These are phyloP conservation scores for Eucommia ulmoides DNA, from an alignment of 257 asterid genomes.

Conservation along the genomic window DNA sequence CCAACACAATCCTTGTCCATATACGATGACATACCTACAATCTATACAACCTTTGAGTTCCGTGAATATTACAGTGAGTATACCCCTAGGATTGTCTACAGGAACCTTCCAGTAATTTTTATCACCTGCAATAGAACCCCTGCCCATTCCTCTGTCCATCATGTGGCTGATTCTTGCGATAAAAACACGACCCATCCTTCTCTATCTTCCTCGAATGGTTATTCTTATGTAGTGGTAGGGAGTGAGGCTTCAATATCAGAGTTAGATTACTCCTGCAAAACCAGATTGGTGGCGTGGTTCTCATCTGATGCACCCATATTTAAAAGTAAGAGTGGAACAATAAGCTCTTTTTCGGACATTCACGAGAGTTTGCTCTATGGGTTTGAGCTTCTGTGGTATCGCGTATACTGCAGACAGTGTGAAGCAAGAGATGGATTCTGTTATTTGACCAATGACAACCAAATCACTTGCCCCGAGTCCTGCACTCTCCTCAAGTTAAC, in stretches of 20 bases:
- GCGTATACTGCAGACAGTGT: no score
- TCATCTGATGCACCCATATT: slow-evolving; percentile 9
- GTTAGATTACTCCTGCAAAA: slow-evolving; percentile 31
- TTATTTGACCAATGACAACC: no score
- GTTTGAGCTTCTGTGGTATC: slow-evolving; percentile 1
- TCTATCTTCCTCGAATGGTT: slow-evolving; percentile 12
- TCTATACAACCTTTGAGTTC: no score
- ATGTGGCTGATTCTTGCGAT: slow-evolving; percentile 30
- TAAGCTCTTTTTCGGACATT: neutral
- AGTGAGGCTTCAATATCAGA: slow-evolving; percentile 14
- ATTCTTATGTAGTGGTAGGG: slow-evolving; percentile 17
- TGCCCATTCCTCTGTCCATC: slow-evolving; percentile 15
- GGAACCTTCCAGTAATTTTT: slow-evolving; percentile 9
- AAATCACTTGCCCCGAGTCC: no score
- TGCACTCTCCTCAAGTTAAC: no score
- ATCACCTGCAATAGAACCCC: slow-evolving; percentile 11
- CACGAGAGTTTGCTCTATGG: neutral
- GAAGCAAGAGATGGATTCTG: no score
- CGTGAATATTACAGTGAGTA: no score
- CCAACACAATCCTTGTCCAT: slow-evolving; percentile 7
- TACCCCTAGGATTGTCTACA: no score
- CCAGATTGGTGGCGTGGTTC: slow-evolving; percentile 18
- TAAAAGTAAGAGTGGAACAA: no score
- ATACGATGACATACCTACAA: no score
- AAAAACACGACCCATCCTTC: slow-evolving; percentile 17